These are phyloP conservation scores for Myxozyma monticola DNA, from an alignment of 805 yeast genomes.

Conservation along the genomic window DNA sequence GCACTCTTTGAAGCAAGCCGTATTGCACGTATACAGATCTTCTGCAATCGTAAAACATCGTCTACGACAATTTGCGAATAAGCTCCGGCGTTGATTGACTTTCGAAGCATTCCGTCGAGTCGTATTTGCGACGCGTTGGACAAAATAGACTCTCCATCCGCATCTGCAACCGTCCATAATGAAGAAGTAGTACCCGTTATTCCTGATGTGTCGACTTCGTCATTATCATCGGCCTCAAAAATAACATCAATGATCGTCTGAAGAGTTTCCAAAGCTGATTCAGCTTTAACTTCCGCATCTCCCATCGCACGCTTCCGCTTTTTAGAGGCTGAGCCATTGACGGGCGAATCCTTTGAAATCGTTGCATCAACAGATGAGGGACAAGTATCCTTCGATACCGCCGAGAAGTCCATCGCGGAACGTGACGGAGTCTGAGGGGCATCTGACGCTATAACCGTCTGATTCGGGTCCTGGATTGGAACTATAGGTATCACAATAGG, in stretches of 20 bases:
- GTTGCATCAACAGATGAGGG: neutral
- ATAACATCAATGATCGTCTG: constrained; percentile 14
- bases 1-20: constrained; percentile 1
- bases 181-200: neutral
- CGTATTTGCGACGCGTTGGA: constrained; percentile 19
- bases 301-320: constrained; percentile 1
- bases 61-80: constrained; percentile 15
- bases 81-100: neutral
- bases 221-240: constrained; percentile 26
- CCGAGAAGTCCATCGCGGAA: no score
- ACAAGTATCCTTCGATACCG: neutral
- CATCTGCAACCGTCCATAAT: constrained; percentile 12
- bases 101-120: constrained; percentile 15
- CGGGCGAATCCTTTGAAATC: neutral
- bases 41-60: constrained; percentile 22
- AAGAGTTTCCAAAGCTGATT: constrained; percentile 5
- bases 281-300: neutral
- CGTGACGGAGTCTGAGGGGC: no score
- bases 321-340: constrained; percentile 3
- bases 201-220: constrained; percentile 24
- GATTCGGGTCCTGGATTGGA: no score
- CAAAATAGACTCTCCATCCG: constrained; percentile 11
- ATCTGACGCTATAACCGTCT: no score
- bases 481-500: no score
- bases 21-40: constrained; percentile 16